These are phyloP conservation scores for Salix dunnii DNA, from an alignment of 345 rosid species.

Conservation along the genomic window DNA sequence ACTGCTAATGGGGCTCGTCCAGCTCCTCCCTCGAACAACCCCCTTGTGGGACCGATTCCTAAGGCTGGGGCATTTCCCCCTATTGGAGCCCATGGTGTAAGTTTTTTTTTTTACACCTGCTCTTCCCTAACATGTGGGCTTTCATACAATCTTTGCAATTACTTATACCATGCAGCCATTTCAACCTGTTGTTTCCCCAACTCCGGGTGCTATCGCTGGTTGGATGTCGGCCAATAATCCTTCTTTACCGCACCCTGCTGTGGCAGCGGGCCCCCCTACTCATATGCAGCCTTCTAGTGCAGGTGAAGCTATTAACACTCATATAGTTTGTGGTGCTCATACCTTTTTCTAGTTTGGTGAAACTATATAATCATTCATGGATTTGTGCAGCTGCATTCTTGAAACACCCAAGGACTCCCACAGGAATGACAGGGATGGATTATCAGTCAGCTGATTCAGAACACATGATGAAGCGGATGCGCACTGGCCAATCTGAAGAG, in stretches of 20 bases:
- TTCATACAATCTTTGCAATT: conserved; percentile 8
- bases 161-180: conserved; percentile 53
- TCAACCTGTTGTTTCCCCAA: conserved; percentile 60
- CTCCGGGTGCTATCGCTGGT: conserved; percentile 67
- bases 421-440: conserved; percentile 53
- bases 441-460: conserved; percentile 77
- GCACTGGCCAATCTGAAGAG: conserved; percentile 67
- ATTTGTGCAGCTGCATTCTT: conserved; percentile 50
- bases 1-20: conserved; percentile 69
- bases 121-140: background rate
- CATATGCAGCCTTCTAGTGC: conserved; percentile 45
- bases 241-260: conserved; percentile 46
- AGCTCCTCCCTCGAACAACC: conserved; percentile 56
- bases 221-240: conserved; percentile 64
- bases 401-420: conserved; percentile 62
- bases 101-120: conserved; percentile 5
- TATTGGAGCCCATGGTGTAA: conserved; percentile 71
- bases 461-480: conserved; percentile 63
- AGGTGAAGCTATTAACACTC: conserved; percentile 19
- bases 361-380: conserved; percentile 4
- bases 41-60: conserved; percentile 65
- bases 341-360: background rate
- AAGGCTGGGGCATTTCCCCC: conserved; percentile 67
- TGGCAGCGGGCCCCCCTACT: conserved; percentile 44
- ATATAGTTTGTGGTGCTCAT: background rate